A percentile compares a stretch with the other conserved stretches of the same genome.
These are phyloP conservation scores for Myxozyma kluyveri DNA, from an alignment of 805 yeast species.

Conservation along the genomic window DNA sequence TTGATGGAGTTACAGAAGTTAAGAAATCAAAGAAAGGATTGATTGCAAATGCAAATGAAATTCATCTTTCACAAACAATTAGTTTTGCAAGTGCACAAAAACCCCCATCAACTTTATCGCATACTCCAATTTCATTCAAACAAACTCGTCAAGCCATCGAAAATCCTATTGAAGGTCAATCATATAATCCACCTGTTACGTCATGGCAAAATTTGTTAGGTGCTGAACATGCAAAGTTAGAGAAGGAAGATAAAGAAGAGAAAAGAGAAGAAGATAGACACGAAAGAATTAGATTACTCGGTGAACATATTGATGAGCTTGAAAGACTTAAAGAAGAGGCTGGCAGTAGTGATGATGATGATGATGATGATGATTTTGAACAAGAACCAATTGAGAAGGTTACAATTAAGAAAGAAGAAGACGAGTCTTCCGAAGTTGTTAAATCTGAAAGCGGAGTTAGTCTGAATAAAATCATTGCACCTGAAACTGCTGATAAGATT, in stretches of 20 bases:
- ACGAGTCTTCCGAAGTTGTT: constrained; percentile 56
- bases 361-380: constrained; percentile 38
- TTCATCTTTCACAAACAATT: constrained; percentile 9
- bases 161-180: constrained; percentile 80
- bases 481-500: constrained; percentile 54
- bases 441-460: constrained; percentile 59
- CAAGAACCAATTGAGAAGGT: constrained; percentile 40
- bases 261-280: constrained; percentile 60
- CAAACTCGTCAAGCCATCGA: constrained; percentile 44
- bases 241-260: constrained; percentile 56
- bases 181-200: constrained; percentile 84
- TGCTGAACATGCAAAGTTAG: constrained; percentile 64
- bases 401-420: constrained; percentile 46
- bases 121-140: constrained; percentile 56
- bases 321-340: constrained; percentile 6
- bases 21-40: constrained; percentile 27
- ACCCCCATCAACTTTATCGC: constrained; percentile 49
- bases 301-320: constrained; percentile 63
- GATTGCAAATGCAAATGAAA: constrained; percentile 3
- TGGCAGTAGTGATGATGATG: constrained; percentile 44
- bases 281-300: constrained; percentile 60
- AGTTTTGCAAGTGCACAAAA: constrained; percentile 28
- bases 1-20: constrained; percentile 8
- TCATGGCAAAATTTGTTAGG: constrained; percentile 75
- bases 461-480: constrained; percentile 50